These are phyloP conservation scores for Castanospermum australe DNA, from an alignment of 306 rosid genomes.

Conservation along the genomic window DNA sequence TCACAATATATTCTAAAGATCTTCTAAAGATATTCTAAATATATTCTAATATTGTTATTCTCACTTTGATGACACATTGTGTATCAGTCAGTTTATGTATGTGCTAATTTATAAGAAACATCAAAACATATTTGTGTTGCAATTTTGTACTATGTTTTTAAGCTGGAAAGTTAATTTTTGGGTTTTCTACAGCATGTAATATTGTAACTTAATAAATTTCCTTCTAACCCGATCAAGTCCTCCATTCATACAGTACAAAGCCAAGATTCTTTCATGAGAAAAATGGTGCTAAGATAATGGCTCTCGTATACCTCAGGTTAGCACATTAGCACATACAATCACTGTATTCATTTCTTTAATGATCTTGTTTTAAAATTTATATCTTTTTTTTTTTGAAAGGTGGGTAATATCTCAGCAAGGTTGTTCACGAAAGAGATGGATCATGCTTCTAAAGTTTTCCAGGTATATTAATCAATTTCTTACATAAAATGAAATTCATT, in stretches of 20 bases:
- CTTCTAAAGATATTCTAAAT: no score
- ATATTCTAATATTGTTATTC: no score
- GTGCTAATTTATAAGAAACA: conserved; percentile 12
- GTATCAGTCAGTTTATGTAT: conserved; percentile 8
- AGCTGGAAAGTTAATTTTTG: not conserved
- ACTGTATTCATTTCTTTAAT: conserved; percentile 15
- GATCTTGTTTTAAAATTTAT: not conserved
- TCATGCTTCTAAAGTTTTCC: conserved; percentile 69
- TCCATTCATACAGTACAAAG: conserved; percentile 69
- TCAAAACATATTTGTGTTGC: not conserved
- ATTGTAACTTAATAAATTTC: conserved; percentile 1
- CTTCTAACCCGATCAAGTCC: conserved; percentile 32
- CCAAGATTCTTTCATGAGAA: conserved; percentile 94
- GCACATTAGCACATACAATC: conserved; percentile 7
- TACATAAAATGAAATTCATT: not conserved
- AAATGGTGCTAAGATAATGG: conserved; percentile 94
- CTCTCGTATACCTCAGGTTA: conserved; percentile 89
- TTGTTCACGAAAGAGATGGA: conserved; percentile 36
- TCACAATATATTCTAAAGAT: no score
- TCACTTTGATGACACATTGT: not conserved
- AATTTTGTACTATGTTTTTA: conserved; percentile 12
- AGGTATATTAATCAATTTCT: conserved; percentile 49
- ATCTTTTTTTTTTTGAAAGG: conserved; percentile 44
- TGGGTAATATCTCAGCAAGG: conserved; percentile 61
- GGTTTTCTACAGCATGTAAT: conserved; percentile 1